phyloP scores from a whole-genome alignment of 75 land plant genomes.

The Selaginella moellendorffii region DNA sequence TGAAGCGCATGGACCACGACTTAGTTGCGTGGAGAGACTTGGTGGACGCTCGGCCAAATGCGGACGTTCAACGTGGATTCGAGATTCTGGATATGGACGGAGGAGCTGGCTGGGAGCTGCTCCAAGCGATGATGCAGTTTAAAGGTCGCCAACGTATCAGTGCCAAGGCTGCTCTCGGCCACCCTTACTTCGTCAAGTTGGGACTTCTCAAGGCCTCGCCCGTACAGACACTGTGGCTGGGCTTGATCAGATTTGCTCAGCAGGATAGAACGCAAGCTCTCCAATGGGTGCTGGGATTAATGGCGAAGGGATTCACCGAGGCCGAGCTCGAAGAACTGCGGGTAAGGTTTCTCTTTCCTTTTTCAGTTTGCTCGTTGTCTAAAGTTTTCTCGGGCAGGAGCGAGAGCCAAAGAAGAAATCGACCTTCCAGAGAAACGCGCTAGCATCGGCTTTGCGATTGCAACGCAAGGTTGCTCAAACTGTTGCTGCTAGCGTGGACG shows the following conservation, averaged over 20 bases:
- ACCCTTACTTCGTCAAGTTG: constrained; percentile 77
- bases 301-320: constrained; percentile 97
- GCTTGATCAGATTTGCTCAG: constrained; percentile 48
- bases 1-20: constrained; percentile 78
- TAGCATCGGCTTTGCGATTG: constrained; percentile 65
- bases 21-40: constrained; percentile 59
- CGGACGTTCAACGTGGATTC: constrained; percentile 75
- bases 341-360: constrained; percentile 24
- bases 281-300: constrained; percentile 52
- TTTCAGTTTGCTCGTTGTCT: not conserved
- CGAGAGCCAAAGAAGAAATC: constrained; percentile 50
- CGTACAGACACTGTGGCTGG: constrained; percentile 62
- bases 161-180: constrained; percentile 73
- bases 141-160: constrained; percentile 81
- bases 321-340: constrained; percentile 72
- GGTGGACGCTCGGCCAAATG: constrained; percentile 61
- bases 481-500: not conserved
- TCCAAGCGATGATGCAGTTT: constrained; percentile 77
- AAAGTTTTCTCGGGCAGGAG: constrained; percentile 52
- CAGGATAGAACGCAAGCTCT: constrained; percentile 61
- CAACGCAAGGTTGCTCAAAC: constrained; percentile 65
- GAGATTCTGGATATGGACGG: constrained; percentile 78
- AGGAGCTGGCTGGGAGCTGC: constrained; percentile 89
- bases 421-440: constrained; percentile 58
- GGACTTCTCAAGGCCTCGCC: constrained; percentile 57